phyloP scores from a whole-genome alignment of 768 basidiomycete species.

The Piloderma croceum region DNA sequence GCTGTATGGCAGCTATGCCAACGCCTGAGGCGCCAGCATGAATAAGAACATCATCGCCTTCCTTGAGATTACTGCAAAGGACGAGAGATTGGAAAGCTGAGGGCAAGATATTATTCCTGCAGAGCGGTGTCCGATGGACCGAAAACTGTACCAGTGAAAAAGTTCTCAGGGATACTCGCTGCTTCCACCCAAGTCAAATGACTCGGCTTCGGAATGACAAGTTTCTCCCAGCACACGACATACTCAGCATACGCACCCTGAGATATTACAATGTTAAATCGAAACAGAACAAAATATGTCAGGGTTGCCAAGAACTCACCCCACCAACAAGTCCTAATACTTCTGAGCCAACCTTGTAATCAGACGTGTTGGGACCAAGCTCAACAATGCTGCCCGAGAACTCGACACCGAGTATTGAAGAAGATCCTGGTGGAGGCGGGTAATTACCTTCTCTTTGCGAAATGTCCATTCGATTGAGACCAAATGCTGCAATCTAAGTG shows the following conservation, averaged over 20 bases:
- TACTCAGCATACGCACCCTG: constrained; percentile 93
- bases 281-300: constrained; percentile 1
- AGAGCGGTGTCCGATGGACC: neutral
- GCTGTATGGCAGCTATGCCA: constrained; percentile 81
- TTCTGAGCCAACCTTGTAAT: constrained; percentile 61
- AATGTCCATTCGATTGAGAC: constrained; percentile 87
- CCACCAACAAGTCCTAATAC: constrained; percentile 78
- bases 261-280: constrained; percentile 1
- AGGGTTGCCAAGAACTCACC: constrained; percentile 42
- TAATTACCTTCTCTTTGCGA: constrained; percentile 67
- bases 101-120: neutral
- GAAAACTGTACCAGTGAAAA: constrained; percentile 73
- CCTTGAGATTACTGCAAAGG: constrained; percentile 60
- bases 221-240: constrained; percentile 57
- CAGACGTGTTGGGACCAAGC: constrained; percentile 44
- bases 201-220: constrained; percentile 69
- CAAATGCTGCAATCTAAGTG: constrained; percentile 69
- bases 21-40: constrained; percentile 93
- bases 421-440: constrained; percentile 70
- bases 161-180: constrained; percentile 84
- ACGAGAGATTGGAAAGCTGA: constrained; percentile 61
- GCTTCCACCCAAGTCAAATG: constrained; percentile 79
- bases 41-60: constrained; percentile 72
- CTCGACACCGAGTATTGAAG: constrained; percentile 79
- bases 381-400: constrained; percentile 66